Evolutionary conservation across 805 yeast genomes (phyloP), one percentile per base, ranked within the genome.

Genomic region (Pichia thaimueangensis): DNA sequence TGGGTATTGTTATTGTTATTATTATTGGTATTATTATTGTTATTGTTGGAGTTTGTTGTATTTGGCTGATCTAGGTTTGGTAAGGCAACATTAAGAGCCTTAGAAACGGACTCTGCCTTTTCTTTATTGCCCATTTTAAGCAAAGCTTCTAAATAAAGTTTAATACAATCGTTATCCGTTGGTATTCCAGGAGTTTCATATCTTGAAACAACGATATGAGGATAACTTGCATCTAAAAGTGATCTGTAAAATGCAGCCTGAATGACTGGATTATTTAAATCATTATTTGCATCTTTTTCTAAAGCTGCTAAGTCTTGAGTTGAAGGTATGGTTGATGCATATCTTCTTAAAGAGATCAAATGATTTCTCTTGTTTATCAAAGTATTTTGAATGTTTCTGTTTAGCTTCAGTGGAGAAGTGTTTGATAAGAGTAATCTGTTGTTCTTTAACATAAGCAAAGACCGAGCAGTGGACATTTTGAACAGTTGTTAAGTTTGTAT

Each of bases 181-280:
- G 95, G 93, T 42, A 93, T 86, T n/a, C 96, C 96, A 0, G 93
- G 84, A 8, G 94, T 84, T 61, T 94, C 97, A 60, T 76, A 94
- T 46, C 99, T 75, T 44, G 93, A 82, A n/a, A 91, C 87, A 6
- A 93, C 96, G 42, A 91, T 82, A 55, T 88, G 95, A n/a, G 98
- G 97, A 59, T 87, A 93, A 64, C 86, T 85, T 42, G 91, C 74
- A 45, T 76, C 76, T 49, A 93, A 62, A 37, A 93, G 68, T 12
- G 78, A 71, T 48, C 75, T 74, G 67, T 93, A 93, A 56, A 93
- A 91, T 43, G 77, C 81, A 2, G 94, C 89, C 65, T 93, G 99
- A 6, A 76, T 69, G 4, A 59, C 65, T 1, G 97, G 74, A 60
- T 86, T 82, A 37, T 69, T 63, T 35, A 86, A 63, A 43, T 84